Evolutionary conservation across 179 eudicot species (phyloP), one percentile per base, ranked within the genome.

Genomic region (Camellia oleifera): DNA sequence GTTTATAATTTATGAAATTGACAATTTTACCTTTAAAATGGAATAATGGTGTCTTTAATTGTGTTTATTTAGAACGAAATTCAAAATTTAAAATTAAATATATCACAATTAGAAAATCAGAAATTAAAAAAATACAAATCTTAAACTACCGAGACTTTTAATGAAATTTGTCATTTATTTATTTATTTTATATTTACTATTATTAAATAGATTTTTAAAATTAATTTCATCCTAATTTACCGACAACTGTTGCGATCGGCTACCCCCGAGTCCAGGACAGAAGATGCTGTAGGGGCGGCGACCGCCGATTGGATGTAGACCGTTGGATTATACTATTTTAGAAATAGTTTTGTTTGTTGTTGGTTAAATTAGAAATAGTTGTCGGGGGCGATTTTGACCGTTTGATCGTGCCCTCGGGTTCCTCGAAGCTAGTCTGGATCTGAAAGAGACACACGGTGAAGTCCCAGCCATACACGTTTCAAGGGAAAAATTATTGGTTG

Each of bases 261-360:
- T 71, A 60, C 64, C 42, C 32, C 72, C 18, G 1, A 5, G 42
- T 26, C 44, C 17, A 20, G 18, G 40, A 12, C 45, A 72, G 58
- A 9, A 5, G 62, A 48, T 10, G 65, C 53, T 45, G 80, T 58
- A 62, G 87, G 87, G 87, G 87, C 84, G 84, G 87, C 81, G 14
- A 57, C 87, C 87, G 87, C 87, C 85, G 11, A 79, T 63, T 52
- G 32, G 69, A 72, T n/a, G 40, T 7, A 2, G 77, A 54, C 84
- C 84, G 82, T 84, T 79, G 80, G 87, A 84, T 84, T 52, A 3
- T 7, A 53, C 58, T 72, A 50, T 77, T 32, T 81, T 48, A 2
- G 69, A 78, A 56, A n/a, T 3, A 70, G 68, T 68, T 58, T 32
- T 32, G 1, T 26, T 32, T 32, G 1, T 32, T 32, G 40, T 32